Base-by-base conservation (phyloP, 192 early-diverging fungal genomes). In the Linnemannia exigua region DNA sequence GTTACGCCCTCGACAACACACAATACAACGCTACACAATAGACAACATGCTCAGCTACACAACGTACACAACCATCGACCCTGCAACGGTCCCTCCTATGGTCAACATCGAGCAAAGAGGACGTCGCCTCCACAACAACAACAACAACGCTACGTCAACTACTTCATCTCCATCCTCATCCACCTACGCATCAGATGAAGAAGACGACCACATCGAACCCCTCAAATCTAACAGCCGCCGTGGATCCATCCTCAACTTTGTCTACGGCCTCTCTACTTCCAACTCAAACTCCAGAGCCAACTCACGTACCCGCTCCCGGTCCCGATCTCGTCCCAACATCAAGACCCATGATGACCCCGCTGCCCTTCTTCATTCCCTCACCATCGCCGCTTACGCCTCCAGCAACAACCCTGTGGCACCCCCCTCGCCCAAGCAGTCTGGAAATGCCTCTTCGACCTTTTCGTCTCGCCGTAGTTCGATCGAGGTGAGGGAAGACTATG, bases 251-350 rank as follows among this genome's bases (percentile, higher is more conserved):
- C 20, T 73, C 25, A 67, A 47, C 52, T 48, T 81, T 51, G 73
- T 75, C 67, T 37, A 75, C 9, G 66, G 79, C 15, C 74, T 81
- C 48, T 14, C 58, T 11, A 22, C 52, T 22, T 58, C 52, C 28
- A 15, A n/a, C 22, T n/a, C 48, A 12, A 37, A 70, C 37, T 71
- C 38, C 15, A 25, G 38, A n/a, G 28, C 67, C 22, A 44, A 63
- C 35, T 80, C 79, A 20, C 79, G 79, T 17, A 75, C 79, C 14
- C 79, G 79, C 33, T 81, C 74, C 52, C 67, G 67, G n/a, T 81
- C 74, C 52, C 48, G 67, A 33, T 75, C 79, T 47, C 76, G 72
- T 47, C 41, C 22, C 70, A 72, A 47, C 70, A 72, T 41, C 31
- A 25, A 63, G 74, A 17, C 12, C n/a, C 58, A 33, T 0, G 36